Percentiles rank a stretch among this genome's conserved stretches.
phyloP scores from a whole-genome alignment of 305 asterid species.

The Fraxinus nigra region DNA sequence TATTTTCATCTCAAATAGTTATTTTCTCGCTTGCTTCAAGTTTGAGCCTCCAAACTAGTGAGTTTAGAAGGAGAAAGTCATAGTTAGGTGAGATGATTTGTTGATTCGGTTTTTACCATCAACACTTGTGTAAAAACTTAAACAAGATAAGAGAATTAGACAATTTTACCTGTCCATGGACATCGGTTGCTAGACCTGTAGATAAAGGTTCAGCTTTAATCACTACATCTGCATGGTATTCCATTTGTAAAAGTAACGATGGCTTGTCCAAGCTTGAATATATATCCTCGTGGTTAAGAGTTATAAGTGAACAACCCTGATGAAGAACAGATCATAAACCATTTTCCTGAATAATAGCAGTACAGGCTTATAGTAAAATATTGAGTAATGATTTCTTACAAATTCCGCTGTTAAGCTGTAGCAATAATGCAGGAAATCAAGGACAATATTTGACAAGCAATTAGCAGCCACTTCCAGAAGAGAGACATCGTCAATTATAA shows the following conservation, averaged over 20 bases:
- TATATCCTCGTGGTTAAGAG: constrained; percentile 76
- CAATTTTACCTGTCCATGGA: constrained; percentile 86
- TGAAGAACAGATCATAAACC: constrained; percentile 10
- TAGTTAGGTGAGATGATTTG: not conserved
- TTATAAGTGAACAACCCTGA: constrained; percentile 66
- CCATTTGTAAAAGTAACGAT: constrained; percentile 58
- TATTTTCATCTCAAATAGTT: not conserved
- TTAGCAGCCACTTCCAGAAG: constrained; percentile 79
- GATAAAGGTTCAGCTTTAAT: constrained; percentile 85
- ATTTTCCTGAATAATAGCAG: constrained; percentile 11
- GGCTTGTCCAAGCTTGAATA: constrained; percentile 53
- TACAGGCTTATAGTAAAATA: constrained; percentile 1
- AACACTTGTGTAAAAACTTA: not conserved
- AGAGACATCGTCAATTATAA: constrained; percentile 78
- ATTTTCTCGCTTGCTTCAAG: not conserved
- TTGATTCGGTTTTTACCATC: not conserved
- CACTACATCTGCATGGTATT: constrained; percentile 63
- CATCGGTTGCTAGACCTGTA: constrained; percentile 84
- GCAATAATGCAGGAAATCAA: constrained; percentile 82
- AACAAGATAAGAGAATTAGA: not conserved
- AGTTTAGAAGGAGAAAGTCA: not conserved
- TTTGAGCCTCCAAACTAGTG: not conserved
- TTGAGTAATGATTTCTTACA: constrained; percentile 41
- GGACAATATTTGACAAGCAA: constrained; percentile 62
- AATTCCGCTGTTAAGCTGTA: constrained; percentile 58